Base-by-base conservation (phyloP, 805 yeast genomes). In the Barnettozyma sucrosica region DNA sequence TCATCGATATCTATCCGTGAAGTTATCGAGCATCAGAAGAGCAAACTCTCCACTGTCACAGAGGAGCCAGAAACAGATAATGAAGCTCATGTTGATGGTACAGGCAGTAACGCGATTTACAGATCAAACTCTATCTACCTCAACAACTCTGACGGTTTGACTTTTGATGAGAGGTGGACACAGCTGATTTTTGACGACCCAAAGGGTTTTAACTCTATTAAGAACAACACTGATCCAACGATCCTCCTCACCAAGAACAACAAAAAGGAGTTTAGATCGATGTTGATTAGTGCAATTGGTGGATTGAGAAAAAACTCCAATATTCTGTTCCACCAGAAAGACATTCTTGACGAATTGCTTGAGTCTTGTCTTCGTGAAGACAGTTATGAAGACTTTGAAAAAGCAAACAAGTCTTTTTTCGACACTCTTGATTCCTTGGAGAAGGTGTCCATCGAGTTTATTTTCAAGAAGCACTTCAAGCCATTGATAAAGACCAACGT, bases 251-350 rank as follows among this genome's bases (percentile, higher is more conserved):
- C 54, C 5, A 53, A 52, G 24, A 36, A 33, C 13, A 32, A 41
- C 3, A 34, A 41, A 5, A 39, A 38, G 1, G 21, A 46, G 3
- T 40, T 46, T n/a, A 46, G 59, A 13, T 61, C 71, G 2, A 41
- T 71, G n/a, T 47, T 71, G 33, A 51, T 70, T 18, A 59, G 72
- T 25, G 70, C 74, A 2, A 58, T 70, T 44, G 76, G 76, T 38
- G 76, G 76, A 0, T 50, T 71, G 18, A 63, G 74, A 44, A 72
- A 70, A 47, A 63, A 66, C 41, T 54, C 74, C 6, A 59, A 62
- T 51, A 62, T 67, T 3, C 41, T 59, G 3, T 21, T 59, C 4
- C 21, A 47, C 19, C 44, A 51, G 32, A 13, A 36, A 7, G 32
- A 14, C 2, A 38, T 59, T n/a, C 33, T 53, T 1, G 30, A 47